Evolutionary conservation across 768 basidiomycete species (phyloP), one percentile per base, ranked within the genome.

Genomic region (Artomyces pyxidatus): DNA sequence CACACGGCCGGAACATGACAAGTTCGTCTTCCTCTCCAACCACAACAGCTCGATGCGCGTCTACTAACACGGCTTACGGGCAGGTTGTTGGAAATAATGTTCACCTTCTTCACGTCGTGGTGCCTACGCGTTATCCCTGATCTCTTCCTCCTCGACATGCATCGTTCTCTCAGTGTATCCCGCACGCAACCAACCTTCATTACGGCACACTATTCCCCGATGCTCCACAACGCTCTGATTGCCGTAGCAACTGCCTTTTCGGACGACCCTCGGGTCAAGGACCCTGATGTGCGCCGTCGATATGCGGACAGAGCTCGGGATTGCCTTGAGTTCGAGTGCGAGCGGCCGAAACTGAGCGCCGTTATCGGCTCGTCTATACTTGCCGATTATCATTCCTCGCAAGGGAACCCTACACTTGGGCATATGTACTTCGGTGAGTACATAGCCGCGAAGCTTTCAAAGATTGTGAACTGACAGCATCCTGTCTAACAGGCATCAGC

Each of bases 151-250:
- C 62, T 65, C 25, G 71, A 72, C 57, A 72, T 73, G 71, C 62
- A 67, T 40, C 65, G 64, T 40, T 63, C 61, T 21, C 59, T 72
- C 30, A 60, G 57, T 29, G 42, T 56, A 4, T 63, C 68, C 7
- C 55, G 43, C 1, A 48, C 51, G 1, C 48, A 59, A 1, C 50
- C 56, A 0, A 59, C 59, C 9, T 72, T 72, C 1, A 73, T 73
- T 50, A 72, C 73, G 0, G 62, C 76, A 2, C 81, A 85, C 54
- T 86, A 85, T 61, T 83, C 81, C 2, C 81, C 83, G 0, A 79
- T 85, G 75, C 70, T 85, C 6, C 84, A 86, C 64, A 86, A 86
- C 54, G 72, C 81, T 1, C 68, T 83, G 3, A 63, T 86, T 37
- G 70, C 66, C 12, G 66, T 75, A 41, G 71, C 68, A 6, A 58